Percentiles rank a stretch among this genome's conserved stretches.
Conservation (phyloP, 2,329 filamentous ascomycete species). For the Cladosporium austrohemisphaericum region DNA sequence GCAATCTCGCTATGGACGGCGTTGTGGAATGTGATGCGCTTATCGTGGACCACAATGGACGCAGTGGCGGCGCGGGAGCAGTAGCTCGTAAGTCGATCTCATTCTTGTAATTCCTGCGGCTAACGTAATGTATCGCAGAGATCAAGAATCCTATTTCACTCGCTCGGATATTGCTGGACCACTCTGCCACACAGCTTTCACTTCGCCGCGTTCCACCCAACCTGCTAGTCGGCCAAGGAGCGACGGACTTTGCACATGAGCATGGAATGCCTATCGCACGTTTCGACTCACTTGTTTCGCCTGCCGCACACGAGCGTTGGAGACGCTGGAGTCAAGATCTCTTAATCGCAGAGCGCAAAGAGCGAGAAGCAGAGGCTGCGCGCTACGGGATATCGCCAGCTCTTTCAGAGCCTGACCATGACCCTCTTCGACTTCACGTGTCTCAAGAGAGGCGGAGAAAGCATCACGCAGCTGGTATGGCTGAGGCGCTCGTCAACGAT, state of each 20-base stretch:
- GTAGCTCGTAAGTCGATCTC: constrained; percentile 68
- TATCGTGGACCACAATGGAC: constrained; percentile 83
- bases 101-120: neutral
- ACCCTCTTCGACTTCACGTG: constrained; percentile 14
- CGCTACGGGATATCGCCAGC: constrained; percentile 21
- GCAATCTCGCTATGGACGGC: constrained; percentile 87
- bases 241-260: constrained; percentile 78
- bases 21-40: constrained; percentile 93
- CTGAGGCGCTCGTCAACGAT: constrained; percentile 32
- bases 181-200: constrained; percentile 71
- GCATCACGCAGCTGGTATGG: constrained; percentile 37
- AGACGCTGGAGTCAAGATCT: constrained; percentile 72
- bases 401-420: constrained; percentile 22
- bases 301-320: constrained; percentile 73
- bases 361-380: constrained; percentile 27
- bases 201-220: constrained; percentile 89
- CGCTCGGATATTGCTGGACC: constrained; percentile 77
- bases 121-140: constrained; percentile 55
- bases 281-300: constrained; percentile 75
- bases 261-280: constrained; percentile 70
- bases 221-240: constrained; percentile 80
- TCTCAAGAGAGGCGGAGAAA: constrained; percentile 30
- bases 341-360: constrained; percentile 54
- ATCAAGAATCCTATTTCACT: constrained; percentile 90
- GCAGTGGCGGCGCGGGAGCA: constrained; percentile 89